Conservation (phyloP, 2,329 filamentous ascomycete species). For the Penicillium sp. region DNA sequence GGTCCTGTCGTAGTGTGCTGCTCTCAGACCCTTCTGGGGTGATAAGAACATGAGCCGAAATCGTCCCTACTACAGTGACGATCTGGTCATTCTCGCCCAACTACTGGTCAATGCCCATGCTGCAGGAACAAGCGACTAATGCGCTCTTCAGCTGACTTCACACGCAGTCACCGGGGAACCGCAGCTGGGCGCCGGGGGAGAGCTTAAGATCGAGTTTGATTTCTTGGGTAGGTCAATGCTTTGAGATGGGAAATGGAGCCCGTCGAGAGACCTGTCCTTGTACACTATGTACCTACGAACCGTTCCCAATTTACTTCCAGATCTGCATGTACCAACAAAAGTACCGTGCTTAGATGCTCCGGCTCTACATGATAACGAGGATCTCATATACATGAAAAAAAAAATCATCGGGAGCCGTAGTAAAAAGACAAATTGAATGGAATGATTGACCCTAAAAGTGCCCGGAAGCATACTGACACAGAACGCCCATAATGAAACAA, state of each 20-base stretch:
- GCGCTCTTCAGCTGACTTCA: constrained; percentile 28
- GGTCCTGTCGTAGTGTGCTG: not conserved
- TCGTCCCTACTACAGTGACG: constrained; percentile 17
- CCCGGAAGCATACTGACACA: constrained; percentile 18
- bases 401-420: constrained; percentile 2
- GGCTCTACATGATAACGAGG: not conserved
- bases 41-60: constrained; percentile 1
- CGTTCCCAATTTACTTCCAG: not conserved
- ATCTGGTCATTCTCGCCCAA: constrained; percentile 13
- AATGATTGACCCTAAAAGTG: constrained; percentile 16
- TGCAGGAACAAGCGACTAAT: constrained; percentile 35
- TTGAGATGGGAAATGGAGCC: not conserved
- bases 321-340: not conserved
- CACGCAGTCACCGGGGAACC: constrained; percentile 3
- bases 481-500: constrained; percentile 24
- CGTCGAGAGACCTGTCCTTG: not conserved
- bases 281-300: not conserved
- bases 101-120: constrained; percentile 18
- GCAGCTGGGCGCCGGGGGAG: not conserved
- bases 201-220: not conserved
- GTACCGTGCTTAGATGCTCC: not conserved
- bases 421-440: constrained; percentile 14
- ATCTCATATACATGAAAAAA: not conserved
- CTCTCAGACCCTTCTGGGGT: not conserved
- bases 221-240: not conserved